A percentile compares a stretch with the other conserved stretches of the same genome.
Evolutionary conservation across 441 rosid species (phyloP).

Genomic region (Euphorbia corollata): DNA sequence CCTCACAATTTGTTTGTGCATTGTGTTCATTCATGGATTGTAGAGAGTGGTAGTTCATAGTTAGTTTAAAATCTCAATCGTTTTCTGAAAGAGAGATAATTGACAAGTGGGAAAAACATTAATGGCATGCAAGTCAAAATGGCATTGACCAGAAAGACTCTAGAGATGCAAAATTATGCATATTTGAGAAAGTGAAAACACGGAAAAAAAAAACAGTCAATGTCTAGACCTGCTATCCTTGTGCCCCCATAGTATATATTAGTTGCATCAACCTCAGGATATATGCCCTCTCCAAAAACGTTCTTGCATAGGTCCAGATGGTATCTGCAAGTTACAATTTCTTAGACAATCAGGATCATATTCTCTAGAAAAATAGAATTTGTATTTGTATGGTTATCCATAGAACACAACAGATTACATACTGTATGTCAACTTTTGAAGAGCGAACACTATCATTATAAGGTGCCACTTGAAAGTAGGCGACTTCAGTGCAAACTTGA

Average conservation of each 20-base stretch:
- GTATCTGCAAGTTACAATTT: constrained; percentile 39
- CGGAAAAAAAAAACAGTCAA: constrained; percentile 6
- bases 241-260: constrained; percentile 84
- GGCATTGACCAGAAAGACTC: too few species aligned
- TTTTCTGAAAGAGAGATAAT: not conserved
- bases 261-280: constrained; percentile 77
- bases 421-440: constrained; percentile 68
- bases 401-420: constrained; percentile 15
- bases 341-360: constrained; percentile 1
- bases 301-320: constrained; percentile 85
- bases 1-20: not conserved
- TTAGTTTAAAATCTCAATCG: not conserved
- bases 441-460: constrained; percentile 80
- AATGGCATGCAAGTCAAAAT: too few species aligned
- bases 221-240: constrained; percentile 55
- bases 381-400: not conserved
- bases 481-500: constrained; percentile 94
- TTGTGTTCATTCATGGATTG: not conserved
- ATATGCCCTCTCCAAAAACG: constrained; percentile 63
- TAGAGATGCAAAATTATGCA: too few species aligned
- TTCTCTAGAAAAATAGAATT: not conserved
- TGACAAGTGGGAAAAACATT: not conserved
- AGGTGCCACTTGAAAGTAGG: constrained; percentile 95
- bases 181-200: too few species aligned
- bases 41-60: not conserved